Base-by-base conservation (phyloP, 768 basidiomycete species). In the Mrakia frigida region DNA sequence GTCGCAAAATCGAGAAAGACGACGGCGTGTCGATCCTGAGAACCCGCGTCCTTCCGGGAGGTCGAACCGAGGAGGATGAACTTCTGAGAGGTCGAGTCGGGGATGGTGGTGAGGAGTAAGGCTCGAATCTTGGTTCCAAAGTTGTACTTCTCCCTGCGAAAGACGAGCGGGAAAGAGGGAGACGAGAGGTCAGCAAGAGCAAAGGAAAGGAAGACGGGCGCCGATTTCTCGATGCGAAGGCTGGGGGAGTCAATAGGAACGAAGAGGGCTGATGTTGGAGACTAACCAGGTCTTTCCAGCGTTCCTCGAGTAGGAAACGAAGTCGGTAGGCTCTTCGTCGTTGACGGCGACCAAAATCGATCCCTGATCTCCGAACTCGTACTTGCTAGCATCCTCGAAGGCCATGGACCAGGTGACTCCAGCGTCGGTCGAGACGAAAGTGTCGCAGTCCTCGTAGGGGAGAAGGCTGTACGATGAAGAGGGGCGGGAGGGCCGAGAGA, bases 41-140 rank as follows among this genome's bases (percentile, higher is more conserved):
- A 84, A n/a, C 83, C 78, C 2, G 82, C 78, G 72, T 92, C 89
- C 18, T 86, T 83, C 31, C 89, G 88, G 2, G 88, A 85, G 18
- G 94, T 86, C 77, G 91, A 90, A 6, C 91, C 97, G 35, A 97
- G 86, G 11, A 99, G 86, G 13, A 98, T 81, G 85, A 98, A 98
- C 83, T 96, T 98, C 82, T 97, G 96, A 0, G 93, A 95, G 0
- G 97, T 98, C 18, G 93, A 93, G 80, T 99, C 97, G 0, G 93
- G 92, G 7, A 98, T 87, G 5, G 94, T 97, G 59, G 91, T 89
- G n/a, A 99, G 85, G 0, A 89, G 89, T 11, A 88, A 87, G 0
- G 92, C 90, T 31, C 90, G 89, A 6, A 98, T 78, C 39, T 85
- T 89, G 76, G 92, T 82, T 3, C 89, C 92, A 71, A 95, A 84